A percentile compares a stretch with the other conserved stretches of the same genome.
Evolutionary conservation across 2,329 filamentous ascomycete genomes (phyloP).

Genomic region (Sporothrix euskadiensis): DNA sequence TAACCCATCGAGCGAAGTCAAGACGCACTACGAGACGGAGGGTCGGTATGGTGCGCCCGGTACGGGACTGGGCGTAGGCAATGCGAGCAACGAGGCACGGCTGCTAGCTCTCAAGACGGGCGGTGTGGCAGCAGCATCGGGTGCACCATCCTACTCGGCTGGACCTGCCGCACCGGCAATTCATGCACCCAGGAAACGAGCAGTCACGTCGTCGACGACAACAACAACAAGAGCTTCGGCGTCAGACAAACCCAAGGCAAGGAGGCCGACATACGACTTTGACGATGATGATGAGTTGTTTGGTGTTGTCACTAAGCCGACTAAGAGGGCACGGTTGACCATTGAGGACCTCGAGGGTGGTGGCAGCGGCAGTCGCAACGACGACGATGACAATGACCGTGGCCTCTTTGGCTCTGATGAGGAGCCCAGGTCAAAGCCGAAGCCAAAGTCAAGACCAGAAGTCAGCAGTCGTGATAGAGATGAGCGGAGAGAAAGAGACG

Average conservation of each 20-base stretch:
- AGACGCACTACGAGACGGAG: constrained; percentile 3
- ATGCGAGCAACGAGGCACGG: constrained; percentile 40
- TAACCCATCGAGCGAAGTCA: constrained; percentile 19
- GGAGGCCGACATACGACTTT: constrained; percentile 24
- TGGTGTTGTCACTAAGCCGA: constrained; percentile 25
- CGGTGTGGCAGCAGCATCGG: background rate
- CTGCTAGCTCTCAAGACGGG: constrained; percentile 41
- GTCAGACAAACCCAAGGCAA: background rate
- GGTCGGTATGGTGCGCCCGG: constrained; percentile 37
- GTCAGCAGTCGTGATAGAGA: background rate
- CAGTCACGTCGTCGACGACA: constrained; percentile 30
- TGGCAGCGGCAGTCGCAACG: background rate
- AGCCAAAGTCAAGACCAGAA: background rate
- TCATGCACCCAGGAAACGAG: constrained; percentile 33
- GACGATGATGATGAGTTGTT: constrained; percentile 29
- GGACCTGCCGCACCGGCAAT: background rate
- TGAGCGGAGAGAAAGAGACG: background rate
- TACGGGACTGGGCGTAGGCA: constrained; percentile 23
- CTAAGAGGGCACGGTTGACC: constrained; percentile 29
- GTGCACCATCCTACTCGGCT: background rate
- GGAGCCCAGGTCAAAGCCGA: background rate
- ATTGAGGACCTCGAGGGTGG: constrained; percentile 28
- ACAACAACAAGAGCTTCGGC: constrained; percentile 32
- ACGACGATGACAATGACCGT: background rate
- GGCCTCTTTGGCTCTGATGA: background rate